Conservation (phyloP, 1,284 basidiomycete species). For the Ustilago xerochloae region DNA sequence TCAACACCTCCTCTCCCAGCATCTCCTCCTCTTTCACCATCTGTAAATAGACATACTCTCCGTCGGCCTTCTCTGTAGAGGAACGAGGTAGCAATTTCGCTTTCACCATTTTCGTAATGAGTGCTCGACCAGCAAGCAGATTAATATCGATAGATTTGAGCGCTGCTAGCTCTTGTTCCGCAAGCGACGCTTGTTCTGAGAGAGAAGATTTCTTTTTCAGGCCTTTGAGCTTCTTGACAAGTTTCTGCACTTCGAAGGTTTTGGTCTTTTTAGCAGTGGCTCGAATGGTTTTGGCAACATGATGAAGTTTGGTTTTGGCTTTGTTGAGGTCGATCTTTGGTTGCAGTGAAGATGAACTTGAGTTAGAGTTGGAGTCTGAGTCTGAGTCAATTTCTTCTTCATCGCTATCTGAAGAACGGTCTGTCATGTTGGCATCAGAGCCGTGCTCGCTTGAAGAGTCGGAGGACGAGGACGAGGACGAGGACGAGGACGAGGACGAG, state of each 20-base stretch:
- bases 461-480: too few species aligned
- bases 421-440: background rate
- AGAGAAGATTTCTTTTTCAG: slow-evolving; percentile 70
- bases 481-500: too few species aligned
- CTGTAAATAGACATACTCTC: slow-evolving; percentile 9
- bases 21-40: slow-evolving; percentile 53
- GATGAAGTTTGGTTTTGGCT: slow-evolving; percentile 70
- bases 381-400: background rate
- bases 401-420: background rate
- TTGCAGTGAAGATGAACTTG: background rate
- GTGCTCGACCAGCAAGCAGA: slow-evolving; percentile 39
- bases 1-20: slow-evolving; percentile 53
- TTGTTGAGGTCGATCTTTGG: slow-evolving; percentile 24
- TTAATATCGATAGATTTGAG: slow-evolving; percentile 73
- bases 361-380: background rate
- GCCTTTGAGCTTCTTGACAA: slow-evolving; percentile 83
- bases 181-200: slow-evolving; percentile 9
- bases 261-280: slow-evolving; percentile 84
- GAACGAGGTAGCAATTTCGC: slow-evolving; percentile 45
- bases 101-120: slow-evolving; percentile 59
- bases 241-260: slow-evolving; percentile 82
- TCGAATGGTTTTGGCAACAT: slow-evolving; percentile 76
- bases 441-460: too few species aligned
- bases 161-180: slow-evolving; percentile 76
- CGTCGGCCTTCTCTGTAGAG: slow-evolving; percentile 8